phyloP scores from a whole-genome alignment of 768 basidiomycete species.

The Neoboletus magnificus region DNA sequence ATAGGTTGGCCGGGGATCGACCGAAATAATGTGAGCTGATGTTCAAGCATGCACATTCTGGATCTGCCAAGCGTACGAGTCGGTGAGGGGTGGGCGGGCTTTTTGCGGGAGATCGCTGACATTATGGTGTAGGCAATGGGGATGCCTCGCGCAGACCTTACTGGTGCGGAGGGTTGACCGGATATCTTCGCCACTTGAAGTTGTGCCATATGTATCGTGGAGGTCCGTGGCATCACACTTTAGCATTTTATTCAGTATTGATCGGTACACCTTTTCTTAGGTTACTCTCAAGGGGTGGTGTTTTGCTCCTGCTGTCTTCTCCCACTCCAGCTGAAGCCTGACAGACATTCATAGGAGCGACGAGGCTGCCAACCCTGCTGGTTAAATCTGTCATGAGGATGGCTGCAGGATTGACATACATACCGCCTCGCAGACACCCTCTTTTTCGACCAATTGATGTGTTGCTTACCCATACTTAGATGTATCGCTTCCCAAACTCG shows the following conservation, averaged over 20 bases:
- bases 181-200: slow-evolving; percentile 74
- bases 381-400: too few relatives aligned
- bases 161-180: slow-evolving; percentile 66
- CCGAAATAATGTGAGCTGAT: background rate
- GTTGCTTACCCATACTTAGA: too few relatives aligned
- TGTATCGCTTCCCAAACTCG: too few relatives aligned
- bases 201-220: slow-evolving; percentile 85
- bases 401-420: too few relatives aligned
- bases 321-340: too few relatives aligned
- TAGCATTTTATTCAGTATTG: background rate
- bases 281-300: slow-evolving; percentile 68
- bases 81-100: slow-evolving; percentile 44
- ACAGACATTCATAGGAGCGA: too few relatives aligned
- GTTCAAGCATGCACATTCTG: slow-evolving; percentile 23
- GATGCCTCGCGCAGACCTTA: slow-evolving; percentile 63
- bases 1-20: slow-evolving; percentile 31
- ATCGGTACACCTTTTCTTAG: slow-evolving; percentile 30
- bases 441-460: too few relatives aligned
- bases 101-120: background rate
- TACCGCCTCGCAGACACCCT: too few relatives aligned
- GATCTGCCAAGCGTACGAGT: slow-evolving; percentile 80
- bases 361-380: too few relatives aligned
- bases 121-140: slow-evolving; percentile 66
- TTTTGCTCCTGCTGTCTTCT: too few relatives aligned
- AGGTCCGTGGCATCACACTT: slow-evolving; percentile 47